Percentiles rank a stretch among this genome's conserved stretches.
Conservation (phyloP, 139 green algal genomes). For the Axilococcus clingmanii region DNA sequence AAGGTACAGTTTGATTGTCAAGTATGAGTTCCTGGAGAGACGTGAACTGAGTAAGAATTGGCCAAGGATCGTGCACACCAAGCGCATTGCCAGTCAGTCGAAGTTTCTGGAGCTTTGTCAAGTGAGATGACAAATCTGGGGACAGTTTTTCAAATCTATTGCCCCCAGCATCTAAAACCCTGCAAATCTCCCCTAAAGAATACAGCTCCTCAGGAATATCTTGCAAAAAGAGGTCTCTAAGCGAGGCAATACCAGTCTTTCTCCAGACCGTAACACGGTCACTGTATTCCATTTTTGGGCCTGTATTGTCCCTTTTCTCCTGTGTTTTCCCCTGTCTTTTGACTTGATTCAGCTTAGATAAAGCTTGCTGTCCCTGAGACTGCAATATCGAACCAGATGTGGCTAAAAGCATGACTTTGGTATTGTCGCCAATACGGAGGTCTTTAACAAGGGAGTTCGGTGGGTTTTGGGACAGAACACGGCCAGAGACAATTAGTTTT, state of each 20-base stretch:
- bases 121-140: not conserved
- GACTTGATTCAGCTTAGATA: constrained; percentile 18
- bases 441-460: constrained; percentile 10
- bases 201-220: constrained; percentile 22
- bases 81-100: constrained; percentile 33
- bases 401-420: constrained; percentile 62
- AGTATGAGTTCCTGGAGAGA: too few species aligned
- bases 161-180: constrained; percentile 30
- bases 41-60: too few species aligned
- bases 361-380: constrained; percentile 10
- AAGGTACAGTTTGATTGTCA: too few species aligned
- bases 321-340: too few species aligned
- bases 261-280: constrained; percentile 28
- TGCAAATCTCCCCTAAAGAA: not conserved
- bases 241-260: constrained; percentile 42
- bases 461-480: constrained; percentile 23
- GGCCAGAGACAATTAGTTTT: constrained; percentile 55
- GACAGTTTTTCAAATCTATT: constrained; percentile 33
- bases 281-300: too few species aligned
- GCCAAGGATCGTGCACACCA: too few species aligned
- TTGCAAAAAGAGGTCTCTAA: constrained; percentile 37
- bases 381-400: constrained; percentile 15
- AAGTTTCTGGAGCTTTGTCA: constrained; percentile 31
- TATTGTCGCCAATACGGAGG: constrained; percentile 17
- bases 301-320: too few species aligned